Conservation (phyloP, 305 asterid genomes). For the Fraxinus greggii region DNA sequence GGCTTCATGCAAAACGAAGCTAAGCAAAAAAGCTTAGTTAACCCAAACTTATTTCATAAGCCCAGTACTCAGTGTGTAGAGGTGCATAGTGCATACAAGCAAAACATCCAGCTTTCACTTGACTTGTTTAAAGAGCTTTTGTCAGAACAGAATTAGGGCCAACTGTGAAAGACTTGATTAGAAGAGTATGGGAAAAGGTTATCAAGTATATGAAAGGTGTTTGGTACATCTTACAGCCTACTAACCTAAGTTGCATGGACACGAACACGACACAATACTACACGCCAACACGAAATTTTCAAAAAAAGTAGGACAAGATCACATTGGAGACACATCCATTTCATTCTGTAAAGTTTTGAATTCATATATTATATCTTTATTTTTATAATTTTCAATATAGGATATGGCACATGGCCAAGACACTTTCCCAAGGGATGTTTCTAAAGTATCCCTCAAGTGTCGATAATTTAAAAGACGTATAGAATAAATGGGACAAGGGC, state of each 20-base stretch:
- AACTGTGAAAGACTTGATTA: background rate
- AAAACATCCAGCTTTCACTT: slow-evolving; percentile 6
- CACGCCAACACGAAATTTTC: background rate
- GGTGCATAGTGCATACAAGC: background rate
- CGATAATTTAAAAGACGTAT: background rate
- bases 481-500: background rate
- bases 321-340: background rate
- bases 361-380: background rate
- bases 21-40: background rate
- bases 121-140: slow-evolving; percentile 4
- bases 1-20: background rate
- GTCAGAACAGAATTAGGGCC: slow-evolving; percentile 13
- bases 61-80: background rate
- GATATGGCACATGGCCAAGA: background rate
- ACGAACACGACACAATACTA: background rate
- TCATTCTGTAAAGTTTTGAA: background rate
- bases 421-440: background rate
- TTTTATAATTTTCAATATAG: background rate
- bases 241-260: background rate
- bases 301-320: background rate
- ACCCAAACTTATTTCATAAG: background rate
- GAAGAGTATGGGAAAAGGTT: background rate
- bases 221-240: slow-evolving; percentile 1
- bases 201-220: slow-evolving; percentile 7
- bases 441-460: background rate